These are phyloP conservation scores for Pythium brachiatum DNA, from an alignment of 352 stramenopile genomes.

Conservation along the genomic window DNA sequence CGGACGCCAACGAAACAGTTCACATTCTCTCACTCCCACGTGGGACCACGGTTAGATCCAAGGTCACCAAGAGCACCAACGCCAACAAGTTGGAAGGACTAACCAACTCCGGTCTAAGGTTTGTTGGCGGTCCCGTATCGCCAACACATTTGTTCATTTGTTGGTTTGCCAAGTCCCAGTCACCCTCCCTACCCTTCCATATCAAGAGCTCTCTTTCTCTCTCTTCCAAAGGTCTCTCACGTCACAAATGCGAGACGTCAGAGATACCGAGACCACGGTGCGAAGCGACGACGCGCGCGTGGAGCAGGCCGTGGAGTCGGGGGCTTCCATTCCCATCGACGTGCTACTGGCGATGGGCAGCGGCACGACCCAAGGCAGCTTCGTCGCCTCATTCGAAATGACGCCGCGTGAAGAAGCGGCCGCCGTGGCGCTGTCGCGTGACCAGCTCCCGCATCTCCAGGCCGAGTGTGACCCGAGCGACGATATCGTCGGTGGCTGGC, in stretches of 20 bases:
- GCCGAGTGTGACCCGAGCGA: constrained; percentile 22
- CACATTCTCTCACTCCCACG: not conserved
- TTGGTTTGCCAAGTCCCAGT: not conserved
- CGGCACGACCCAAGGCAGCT: constrained; percentile 16
- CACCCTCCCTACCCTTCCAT: not conserved
- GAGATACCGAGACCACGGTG: constrained; percentile 17
- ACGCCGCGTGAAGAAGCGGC: constrained; percentile 11
- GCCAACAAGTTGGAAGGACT: not conserved
- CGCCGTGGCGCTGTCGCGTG: constrained; percentile 4
- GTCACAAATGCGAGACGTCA: constrained; percentile 11
- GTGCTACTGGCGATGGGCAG: constrained; percentile 4
- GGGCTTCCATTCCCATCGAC: not conserved
- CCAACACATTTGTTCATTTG: not conserved
- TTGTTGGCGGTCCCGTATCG: not conserved
- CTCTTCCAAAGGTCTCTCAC: not conserved
- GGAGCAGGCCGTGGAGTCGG: constrained; percentile 9
- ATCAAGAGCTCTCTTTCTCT: not conserved
- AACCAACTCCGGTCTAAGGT: not conserved
- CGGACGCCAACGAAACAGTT: not conserved
- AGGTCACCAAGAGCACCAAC: not conserved
- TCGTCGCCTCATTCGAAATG: constrained; percentile 25
- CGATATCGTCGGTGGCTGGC: constrained; percentile 18
- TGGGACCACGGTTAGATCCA: not conserved
- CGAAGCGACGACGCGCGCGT: constrained; percentile 21
- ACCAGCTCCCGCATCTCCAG: constrained; percentile 21